Percentiles rank a stretch among this genome's conserved stretches.
These are phyloP conservation scores for Dryadomyces quercivorus DNA, from an alignment of 2,329 filamentous ascomycete genomes.

Conservation along the genomic window DNA sequence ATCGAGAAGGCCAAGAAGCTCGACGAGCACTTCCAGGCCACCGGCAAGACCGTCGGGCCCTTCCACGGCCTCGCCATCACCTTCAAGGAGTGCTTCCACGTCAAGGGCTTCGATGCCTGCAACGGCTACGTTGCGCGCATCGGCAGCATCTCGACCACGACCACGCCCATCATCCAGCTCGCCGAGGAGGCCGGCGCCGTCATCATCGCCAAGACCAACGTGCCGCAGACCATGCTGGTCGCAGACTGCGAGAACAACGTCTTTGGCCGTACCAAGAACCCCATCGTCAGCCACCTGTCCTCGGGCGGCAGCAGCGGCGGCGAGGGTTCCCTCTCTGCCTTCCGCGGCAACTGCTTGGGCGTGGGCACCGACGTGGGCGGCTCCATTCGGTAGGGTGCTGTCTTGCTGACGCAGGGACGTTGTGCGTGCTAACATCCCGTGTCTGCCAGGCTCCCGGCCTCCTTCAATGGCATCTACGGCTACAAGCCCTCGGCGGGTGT, in stretches of 20 bases:
- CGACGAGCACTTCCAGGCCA: conserved; percentile 18
- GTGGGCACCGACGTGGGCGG: conserved; percentile 24
- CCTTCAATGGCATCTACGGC: conserved; percentile 21
- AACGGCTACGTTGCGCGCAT: conserved; percentile 5
- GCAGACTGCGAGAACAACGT: conserved; percentile 24
- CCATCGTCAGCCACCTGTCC: conserved; percentile 20
- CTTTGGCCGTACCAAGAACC: conserved; percentile 23
- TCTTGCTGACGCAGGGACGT: background rate
- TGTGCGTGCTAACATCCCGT: background rate
- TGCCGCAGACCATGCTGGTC: conserved; percentile 18
- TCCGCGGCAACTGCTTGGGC: conserved; percentile 32
- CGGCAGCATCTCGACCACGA: conserved; percentile 6
- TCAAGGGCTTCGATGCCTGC: conserved; percentile 7
- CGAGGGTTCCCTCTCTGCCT: conserved; percentile 22
- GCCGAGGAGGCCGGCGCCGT: conserved; percentile 19
- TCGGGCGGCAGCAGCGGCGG: conserved; percentile 25
- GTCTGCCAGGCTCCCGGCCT: conserved; percentile 15
- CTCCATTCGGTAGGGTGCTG: conserved; percentile 7
- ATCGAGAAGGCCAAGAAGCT: conserved; percentile 19
- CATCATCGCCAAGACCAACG: conserved; percentile 15
- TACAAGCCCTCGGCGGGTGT: conserved; percentile 17
- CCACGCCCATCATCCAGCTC: conserved; percentile 13
- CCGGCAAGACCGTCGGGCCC: conserved; percentile 21
- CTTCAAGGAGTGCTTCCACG: conserved; percentile 11
- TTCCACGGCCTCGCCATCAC: conserved; percentile 29